Conservation (phyloP, 139 green algal genomes). For the Edaphochlamys debaryana region DNA sequence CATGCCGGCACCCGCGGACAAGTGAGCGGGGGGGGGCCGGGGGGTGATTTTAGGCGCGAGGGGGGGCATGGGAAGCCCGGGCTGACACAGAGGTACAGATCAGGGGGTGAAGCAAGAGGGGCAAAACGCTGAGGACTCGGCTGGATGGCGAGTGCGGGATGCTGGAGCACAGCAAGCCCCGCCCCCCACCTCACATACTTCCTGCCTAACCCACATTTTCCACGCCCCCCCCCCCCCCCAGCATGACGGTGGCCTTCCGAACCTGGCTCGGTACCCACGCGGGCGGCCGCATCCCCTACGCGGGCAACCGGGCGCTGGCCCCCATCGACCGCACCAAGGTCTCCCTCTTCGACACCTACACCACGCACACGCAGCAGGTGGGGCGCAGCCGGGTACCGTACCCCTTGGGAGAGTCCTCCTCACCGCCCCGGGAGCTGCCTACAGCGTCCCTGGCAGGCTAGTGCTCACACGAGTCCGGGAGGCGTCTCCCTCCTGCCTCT, state of each 20-base stretch:
- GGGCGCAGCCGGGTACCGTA: no score
- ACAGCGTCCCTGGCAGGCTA: not conserved
- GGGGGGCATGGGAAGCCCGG: no score
- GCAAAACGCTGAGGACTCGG: no score
- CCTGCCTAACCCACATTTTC: not conserved
- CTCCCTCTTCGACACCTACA: slow-evolving; percentile 18
- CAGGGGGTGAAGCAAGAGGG: no score
- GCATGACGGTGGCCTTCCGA: slow-evolving; percentile 9
- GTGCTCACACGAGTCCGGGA: not conserved
- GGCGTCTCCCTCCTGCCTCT: not conserved
- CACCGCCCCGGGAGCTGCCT: not conserved
- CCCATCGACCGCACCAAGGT: slow-evolving; percentile 12
- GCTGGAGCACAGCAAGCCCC: no score
- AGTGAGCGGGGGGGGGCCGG: not conserved
- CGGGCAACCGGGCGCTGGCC: not conserved
- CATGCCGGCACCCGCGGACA: slow-evolving; percentile 13
- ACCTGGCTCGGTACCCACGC: not conserved
- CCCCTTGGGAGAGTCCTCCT: not conserved
- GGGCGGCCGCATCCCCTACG: slow-evolving; percentile 24
- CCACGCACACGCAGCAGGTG: slow-evolving; percentile 8
- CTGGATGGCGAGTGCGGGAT: no score
- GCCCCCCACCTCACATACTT: no score
- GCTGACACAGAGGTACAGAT: no score
- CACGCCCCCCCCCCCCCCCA: not conserved
- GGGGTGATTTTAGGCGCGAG: no score